Percentiles rank a stretch among this genome's conserved stretches.
Conservation (phyloP, 2,329 filamentous ascomycete species). For the Microdochium bolleyi region DNA sequence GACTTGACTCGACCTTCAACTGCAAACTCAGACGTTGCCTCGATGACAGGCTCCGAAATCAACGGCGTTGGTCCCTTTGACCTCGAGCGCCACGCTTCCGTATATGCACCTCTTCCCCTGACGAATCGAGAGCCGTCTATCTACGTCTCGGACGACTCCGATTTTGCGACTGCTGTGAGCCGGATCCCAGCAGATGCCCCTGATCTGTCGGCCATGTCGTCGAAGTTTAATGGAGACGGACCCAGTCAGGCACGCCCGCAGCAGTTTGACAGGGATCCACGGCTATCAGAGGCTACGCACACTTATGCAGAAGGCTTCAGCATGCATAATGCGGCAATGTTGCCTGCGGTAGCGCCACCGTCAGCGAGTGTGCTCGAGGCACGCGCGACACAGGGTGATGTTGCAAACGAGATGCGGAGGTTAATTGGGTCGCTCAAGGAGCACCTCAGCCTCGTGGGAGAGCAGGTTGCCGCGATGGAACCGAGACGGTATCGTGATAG, state of each 20-base stretch:
- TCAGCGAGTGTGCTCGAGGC: constrained; percentile 46
- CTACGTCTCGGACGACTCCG: constrained; percentile 52
- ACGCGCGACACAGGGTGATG: constrained; percentile 39
- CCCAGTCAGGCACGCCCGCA: constrained; percentile 10
- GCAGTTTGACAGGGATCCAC: constrained; percentile 6
- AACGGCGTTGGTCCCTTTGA: constrained; percentile 52
- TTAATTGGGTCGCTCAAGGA: constrained; percentile 41
- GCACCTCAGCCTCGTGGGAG: constrained; percentile 37
- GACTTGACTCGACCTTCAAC: constrained; percentile 49
- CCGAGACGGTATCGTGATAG: constrained; percentile 5
- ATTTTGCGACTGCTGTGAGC: constrained; percentile 30
- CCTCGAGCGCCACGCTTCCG: constrained; percentile 52
- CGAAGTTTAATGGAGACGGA: constrained; percentile 6
- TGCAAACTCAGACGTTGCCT: constrained; percentile 50
- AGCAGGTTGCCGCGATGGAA: constrained; percentile 32
- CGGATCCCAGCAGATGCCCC: constrained; percentile 2
- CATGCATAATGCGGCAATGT: constrained; percentile 14
- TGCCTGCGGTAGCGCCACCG: constrained; percentile 35
- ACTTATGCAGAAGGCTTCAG: constrained; percentile 4
- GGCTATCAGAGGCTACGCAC: constrained; percentile 4
- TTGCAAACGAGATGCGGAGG: constrained; percentile 40
- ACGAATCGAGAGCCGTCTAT: constrained; percentile 47
- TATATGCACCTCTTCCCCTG: constrained; percentile 33
- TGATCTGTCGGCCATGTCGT: constrained; percentile 13
- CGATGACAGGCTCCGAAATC: constrained; percentile 47